phyloP scores from a whole-genome alignment of 495 filamentous ascomycete species.

The Trichoderma reesei region DNA sequence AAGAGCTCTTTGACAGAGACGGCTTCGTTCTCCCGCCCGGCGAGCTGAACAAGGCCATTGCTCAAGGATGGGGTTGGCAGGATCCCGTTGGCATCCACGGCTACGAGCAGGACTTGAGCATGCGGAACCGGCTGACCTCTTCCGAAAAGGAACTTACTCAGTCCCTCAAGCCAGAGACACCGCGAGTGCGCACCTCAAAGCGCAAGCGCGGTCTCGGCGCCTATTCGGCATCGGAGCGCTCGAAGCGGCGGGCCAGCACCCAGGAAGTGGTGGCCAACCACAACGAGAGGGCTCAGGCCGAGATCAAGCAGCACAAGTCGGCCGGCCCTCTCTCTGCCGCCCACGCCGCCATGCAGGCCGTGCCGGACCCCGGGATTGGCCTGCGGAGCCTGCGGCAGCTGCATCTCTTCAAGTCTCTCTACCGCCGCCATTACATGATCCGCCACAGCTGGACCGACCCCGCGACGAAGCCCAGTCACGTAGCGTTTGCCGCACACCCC shows the following conservation, averaged over 20 bases:
- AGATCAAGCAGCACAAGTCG: conserved; percentile 35
- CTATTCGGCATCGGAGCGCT: conserved; percentile 35
- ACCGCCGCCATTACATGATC: conserved; percentile 82
- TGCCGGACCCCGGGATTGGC: conserved; percentile 74
- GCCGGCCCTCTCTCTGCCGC: conserved; percentile 84
- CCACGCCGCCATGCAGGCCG: conserved; percentile 65
- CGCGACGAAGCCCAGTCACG: conserved; percentile 78
- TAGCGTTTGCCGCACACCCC: conserved; percentile 91
- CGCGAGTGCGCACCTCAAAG: conserved; percentile 28
- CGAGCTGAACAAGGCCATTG: conserved; percentile 77
- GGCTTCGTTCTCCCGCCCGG: conserved; percentile 69
- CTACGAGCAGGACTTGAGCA: conserved; percentile 71
- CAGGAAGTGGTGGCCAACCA: conserved; percentile 27
- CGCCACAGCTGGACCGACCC: conserved; percentile 82
- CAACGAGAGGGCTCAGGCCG: conserved; percentile 24
- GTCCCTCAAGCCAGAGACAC: conserved; percentile 24
- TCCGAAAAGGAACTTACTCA: conserved; percentile 40
- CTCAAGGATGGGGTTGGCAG: conserved; percentile 99
- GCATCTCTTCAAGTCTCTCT: conserved; percentile 94
- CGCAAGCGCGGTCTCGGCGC: conserved; percentile 33
- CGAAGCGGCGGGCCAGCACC: conserved; percentile 42
- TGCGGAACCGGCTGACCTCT: conserved; percentile 31
- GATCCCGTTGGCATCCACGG: conserved; percentile 65
- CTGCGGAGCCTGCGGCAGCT: conserved; percentile 67
- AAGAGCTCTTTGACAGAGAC: conserved; percentile 78